phyloP scores from a whole-genome alignment of 2,329 filamentous ascomycete genomes.

The Chaetomium sp. region DNA sequence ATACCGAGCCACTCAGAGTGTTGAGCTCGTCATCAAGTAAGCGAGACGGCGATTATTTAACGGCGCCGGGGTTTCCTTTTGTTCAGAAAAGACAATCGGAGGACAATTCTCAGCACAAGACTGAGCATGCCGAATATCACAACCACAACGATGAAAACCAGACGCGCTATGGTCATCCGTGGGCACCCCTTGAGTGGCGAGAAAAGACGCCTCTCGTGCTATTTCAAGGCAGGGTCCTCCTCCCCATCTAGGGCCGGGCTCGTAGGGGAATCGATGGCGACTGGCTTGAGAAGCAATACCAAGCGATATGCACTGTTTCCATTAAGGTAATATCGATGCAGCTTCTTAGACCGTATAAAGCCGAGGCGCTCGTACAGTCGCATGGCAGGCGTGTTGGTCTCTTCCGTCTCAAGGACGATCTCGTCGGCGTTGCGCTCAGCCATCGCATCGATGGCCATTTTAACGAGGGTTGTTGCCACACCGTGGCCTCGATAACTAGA shows the following conservation, averaged over 20 bases:
- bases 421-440: conserved; percentile 77
- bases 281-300: conserved; percentile 66
- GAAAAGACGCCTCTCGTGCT: background rate
- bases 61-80: no score
- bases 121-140: no score
- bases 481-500: conserved; percentile 74
- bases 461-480: conserved; percentile 83
- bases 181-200: no score
- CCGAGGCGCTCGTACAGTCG: conserved; percentile 88
- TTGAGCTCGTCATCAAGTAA: no score
- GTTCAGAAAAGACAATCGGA: no score
- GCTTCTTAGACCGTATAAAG: conserved; percentile 83
- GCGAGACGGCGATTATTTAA: no score
- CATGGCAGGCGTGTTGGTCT: conserved; percentile 83
- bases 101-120: no score
- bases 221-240: conserved; percentile 13
- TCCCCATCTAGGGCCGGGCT: conserved; percentile 31
- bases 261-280: conserved; percentile 35
- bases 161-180: background rate
- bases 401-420: conserved; percentile 92
- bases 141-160: no score
- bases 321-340: conserved; percentile 94
- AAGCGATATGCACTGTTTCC: conserved; percentile 91
- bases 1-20: no score
- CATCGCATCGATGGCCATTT: conserved; percentile 88